Conservation (phyloP, 805 yeast species). For the Candida wancherniae region DNA sequence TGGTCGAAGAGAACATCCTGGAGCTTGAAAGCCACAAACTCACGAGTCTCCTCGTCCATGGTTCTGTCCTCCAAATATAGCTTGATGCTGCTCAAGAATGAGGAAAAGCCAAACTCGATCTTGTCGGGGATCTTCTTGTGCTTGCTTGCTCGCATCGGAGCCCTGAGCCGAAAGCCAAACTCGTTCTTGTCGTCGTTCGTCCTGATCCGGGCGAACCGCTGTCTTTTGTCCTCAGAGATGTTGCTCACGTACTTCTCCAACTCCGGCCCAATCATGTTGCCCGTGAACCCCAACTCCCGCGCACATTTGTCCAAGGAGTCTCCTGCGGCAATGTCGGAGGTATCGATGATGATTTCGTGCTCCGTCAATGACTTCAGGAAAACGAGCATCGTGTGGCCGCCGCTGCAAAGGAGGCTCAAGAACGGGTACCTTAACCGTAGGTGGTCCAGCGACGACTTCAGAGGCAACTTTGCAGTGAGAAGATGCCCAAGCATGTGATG, state of each 20-base stretch:
- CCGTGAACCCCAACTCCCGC: conserved; percentile 70
- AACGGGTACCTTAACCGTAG: conserved; percentile 48
- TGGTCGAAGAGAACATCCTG: conserved; percentile 73
- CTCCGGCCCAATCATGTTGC: conserved; percentile 83
- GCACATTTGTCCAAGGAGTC: conserved; percentile 94
- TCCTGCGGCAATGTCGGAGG: conserved; percentile 87
- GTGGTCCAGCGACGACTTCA: conserved; percentile 4
- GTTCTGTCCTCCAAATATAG: conserved; percentile 25
- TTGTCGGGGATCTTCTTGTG: conserved; percentile 24
- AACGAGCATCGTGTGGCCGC: conserved; percentile 93
- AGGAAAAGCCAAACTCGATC: conserved; percentile 65
- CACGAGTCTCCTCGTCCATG: conserved; percentile 42
- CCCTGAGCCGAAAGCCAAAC: conserved; percentile 22
- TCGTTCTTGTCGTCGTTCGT: conserved; percentile 19
- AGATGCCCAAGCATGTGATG: conserved; percentile 97
- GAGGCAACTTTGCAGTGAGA: conserved; percentile 41
- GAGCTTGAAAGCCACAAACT: conserved; percentile 50
- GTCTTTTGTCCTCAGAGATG: conserved; percentile 22
- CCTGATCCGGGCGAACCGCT: conserved; percentile 17
- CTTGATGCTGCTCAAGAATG: conserved; percentile 58
- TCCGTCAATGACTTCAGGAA: conserved; percentile 52
- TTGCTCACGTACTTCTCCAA: conserved; percentile 53
- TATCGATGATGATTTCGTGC: conserved; percentile 71
- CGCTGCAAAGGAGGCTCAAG: conserved; percentile 74
- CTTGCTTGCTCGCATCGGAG: conserved; percentile 32